Percentiles rank a stretch among this genome's conserved stretches.
These are phyloP conservation scores for Fusarium sp. DNA, from an alignment of 2,329 filamentous ascomycete species.

Conservation along the genomic window DNA sequence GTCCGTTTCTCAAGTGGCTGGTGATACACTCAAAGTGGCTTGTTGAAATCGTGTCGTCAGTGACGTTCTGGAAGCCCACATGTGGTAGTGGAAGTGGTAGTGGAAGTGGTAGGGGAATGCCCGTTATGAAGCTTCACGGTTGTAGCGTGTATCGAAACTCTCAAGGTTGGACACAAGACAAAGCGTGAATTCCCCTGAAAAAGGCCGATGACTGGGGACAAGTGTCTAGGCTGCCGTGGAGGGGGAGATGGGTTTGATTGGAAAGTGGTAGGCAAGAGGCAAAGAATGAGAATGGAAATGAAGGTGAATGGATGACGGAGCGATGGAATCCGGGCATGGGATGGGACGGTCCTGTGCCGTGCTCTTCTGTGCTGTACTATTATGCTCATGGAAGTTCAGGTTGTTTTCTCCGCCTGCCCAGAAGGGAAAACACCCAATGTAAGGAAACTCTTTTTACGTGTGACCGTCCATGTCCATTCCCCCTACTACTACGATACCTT, in stretches of 20 bases:
- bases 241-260: not conserved
- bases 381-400: not conserved
- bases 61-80: not conserved
- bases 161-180: not conserved
- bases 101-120: not conserved
- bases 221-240: not conserved
- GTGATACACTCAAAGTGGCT: not conserved
- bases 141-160: not conserved
- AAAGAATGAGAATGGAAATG: conserved; percentile 6
- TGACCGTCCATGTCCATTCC: not conserved
- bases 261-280: not conserved
- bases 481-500: not conserved
- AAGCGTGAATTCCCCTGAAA: not conserved
- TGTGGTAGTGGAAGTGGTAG: not conserved
- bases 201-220: not conserved
- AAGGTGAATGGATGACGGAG: conserved; percentile 21
- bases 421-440: conserved; percentile 8
- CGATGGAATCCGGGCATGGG: not conserved
- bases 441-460: conserved; percentile 13
- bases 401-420: conserved; percentile 22
- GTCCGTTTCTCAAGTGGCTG: not conserved
- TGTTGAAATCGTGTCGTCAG: conserved; percentile 3
- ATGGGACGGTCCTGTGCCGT: conserved; percentile 1
- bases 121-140: not conserved
- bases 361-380: not conserved